Evolutionary conservation across 2,329 filamentous ascomycete species (phyloP), one percentile per base, ranked within the genome.

Genomic region (Claviceps arundinis): DNA sequence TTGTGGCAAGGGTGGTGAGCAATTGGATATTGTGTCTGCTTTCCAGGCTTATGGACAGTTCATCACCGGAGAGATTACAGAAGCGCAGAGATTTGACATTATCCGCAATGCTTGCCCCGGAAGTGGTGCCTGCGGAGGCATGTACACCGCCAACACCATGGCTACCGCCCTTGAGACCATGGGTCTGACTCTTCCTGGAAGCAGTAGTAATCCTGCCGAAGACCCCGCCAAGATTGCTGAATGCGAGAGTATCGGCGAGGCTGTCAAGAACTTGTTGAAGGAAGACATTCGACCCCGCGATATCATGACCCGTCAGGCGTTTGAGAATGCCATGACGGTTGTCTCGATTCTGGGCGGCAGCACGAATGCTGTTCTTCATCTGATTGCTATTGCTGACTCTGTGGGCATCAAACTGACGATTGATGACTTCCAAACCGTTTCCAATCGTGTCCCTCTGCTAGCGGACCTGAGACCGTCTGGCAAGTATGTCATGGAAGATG

Each of bases 21-120:
- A 84, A 54, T 88, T 96, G 60, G 91, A 98, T 67, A 95, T 98
- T 50, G 87, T 98, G 55, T 96, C 89, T 48, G 93, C 93, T 44
- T 98, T 98, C 80, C 93, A 98, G 73, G 86, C 91, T 5, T 97
- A 97, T 65, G 93, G 93, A 26, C 88, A 96, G 67, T 97, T 90
- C 72, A 84, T 98, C 61, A 81, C 87, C 13, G 91, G 91, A 44
- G 81, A 95, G 63, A 95, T 97, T 69, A 85, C 77, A 58, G 93
- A 98, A 71, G 84, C 93, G 63, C 77, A 91, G 71, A 84, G 93
- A 50, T 95, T 89, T 68, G 93, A 97, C 69, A 91, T 97, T 63
- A 95, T 96, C 67, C 81, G 89, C 56, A 76, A 97, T 65, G 90
- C 93, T 44, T 96, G 90, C 57, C 70, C 70, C 40, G 70, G 70